A percentile compares a stretch with the other conserved stretches of the same genome.
Evolutionary conservation across 225 moss, liverwort and hornwort genomes (phyloP).

Genomic region (Pseudoscleropodium purum): DNA sequence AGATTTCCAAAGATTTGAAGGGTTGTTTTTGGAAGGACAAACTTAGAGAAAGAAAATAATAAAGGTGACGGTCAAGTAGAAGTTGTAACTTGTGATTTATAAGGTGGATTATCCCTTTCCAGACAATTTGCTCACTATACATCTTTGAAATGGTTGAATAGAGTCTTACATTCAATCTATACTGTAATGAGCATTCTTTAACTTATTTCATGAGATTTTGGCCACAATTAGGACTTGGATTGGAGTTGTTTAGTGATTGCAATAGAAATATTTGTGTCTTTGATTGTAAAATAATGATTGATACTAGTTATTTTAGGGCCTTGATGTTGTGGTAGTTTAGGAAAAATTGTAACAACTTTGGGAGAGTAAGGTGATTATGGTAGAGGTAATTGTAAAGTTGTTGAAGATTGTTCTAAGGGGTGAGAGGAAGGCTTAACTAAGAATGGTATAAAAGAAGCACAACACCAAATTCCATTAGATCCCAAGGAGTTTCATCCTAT

Average conservation of each 20-base stretch:
- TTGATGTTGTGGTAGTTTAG: not conserved
- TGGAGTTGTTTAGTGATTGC: not conserved
- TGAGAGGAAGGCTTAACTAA: not conserved
- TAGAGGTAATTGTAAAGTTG: not conserved
- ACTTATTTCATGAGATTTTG: too few relatives aligned
- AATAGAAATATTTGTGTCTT: not conserved
- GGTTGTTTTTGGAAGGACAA: not conserved
- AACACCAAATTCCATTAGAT: not conserved
- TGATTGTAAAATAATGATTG: not conserved
- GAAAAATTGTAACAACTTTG: not conserved
- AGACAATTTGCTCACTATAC: not conserved
- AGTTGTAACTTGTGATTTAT: not conserved
- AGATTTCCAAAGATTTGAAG: not conserved
- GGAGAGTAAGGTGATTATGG: not conserved
- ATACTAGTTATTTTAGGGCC: not conserved
- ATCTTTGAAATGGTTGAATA: not conserved
- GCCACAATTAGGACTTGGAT: not conserved
- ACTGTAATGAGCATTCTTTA: not conserved
- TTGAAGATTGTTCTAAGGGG: rapidly evolving
- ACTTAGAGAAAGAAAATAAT: not conserved
- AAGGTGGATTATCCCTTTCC: not conserved
- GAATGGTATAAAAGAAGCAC: not conserved
- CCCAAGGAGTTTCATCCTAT: not conserved
- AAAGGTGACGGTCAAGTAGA: too few relatives aligned
- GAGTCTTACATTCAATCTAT: not conserved